phyloP scores from a whole-genome alignment of 2,329 filamentous ascomycete genomes.

The Xylariomycetidae sp. region DNA sequence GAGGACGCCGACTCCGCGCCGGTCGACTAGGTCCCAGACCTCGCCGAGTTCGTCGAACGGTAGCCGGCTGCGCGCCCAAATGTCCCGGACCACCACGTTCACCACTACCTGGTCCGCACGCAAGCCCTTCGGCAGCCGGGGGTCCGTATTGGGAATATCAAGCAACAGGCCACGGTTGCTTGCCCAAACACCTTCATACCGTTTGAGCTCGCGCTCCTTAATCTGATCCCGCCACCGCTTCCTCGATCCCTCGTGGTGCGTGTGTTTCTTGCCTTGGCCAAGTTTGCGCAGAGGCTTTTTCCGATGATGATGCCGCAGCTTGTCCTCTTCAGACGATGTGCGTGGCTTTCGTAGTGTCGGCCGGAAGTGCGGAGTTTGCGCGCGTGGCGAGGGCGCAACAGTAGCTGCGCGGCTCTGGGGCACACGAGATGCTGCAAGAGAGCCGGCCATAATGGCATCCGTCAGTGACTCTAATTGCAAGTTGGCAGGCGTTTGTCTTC shows the following conservation, averaged over 20 bases:
- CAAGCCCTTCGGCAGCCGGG: slow-evolving; percentile 8
- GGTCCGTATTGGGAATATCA: background rate
- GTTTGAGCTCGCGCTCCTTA: slow-evolving; percentile 64
- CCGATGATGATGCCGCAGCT: slow-evolving; percentile 34
- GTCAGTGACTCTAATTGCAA: slow-evolving; percentile 61
- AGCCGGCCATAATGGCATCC: slow-evolving; percentile 69
- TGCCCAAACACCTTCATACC: slow-evolving; percentile 81
- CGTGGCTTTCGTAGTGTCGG: slow-evolving; percentile 59
- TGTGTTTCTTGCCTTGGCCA: slow-evolving; percentile 53
- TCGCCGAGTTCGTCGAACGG: slow-evolving; percentile 63
- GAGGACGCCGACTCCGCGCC: slow-evolving; percentile 47
- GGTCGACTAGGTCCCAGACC: slow-evolving; percentile 71
- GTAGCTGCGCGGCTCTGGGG: slow-evolving; percentile 33
- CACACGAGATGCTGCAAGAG: slow-evolving; percentile 58
- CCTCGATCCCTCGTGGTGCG: slow-evolving; percentile 69
- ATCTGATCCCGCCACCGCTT: slow-evolving; percentile 73
- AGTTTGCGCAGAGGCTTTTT: slow-evolving; percentile 47
- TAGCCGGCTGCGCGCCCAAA: slow-evolving; percentile 68
- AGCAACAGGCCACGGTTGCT: slow-evolving; percentile 63
- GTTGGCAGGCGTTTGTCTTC: slow-evolving; percentile 20
- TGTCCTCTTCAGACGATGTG: slow-evolving; percentile 39
- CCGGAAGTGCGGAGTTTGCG: slow-evolving; percentile 49
- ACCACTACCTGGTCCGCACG: slow-evolving; percentile 48
- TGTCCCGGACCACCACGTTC: slow-evolving; percentile 64
- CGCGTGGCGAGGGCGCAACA: slow-evolving; percentile 35